Base-by-base conservation (phyloP, 768 basidiomycete species). In the Termitomyces sp. region DNA sequence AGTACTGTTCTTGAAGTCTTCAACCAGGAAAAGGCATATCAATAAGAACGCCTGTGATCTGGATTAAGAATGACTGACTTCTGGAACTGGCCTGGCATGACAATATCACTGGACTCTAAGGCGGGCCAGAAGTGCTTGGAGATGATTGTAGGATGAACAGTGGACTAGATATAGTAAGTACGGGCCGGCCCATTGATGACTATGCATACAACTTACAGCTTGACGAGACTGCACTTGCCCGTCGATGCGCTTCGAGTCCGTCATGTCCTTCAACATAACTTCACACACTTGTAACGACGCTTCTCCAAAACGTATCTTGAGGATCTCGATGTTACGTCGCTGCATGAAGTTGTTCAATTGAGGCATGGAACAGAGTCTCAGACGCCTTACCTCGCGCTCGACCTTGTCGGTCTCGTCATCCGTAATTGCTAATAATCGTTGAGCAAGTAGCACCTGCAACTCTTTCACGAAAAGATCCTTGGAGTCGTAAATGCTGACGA, bases 191-290 rank as follows among this genome's bases (percentile, higher is more conserved):
- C 16, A 33, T 4, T 12, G 18, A 23, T 18, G 46, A 31, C 15
- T 13, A 53, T 25, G 43, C 48, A 38, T 12, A 7, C 13, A 33
- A 64, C 86, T 61, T 62, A 93, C 92, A 45, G 73, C 56, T 47
- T 78, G 78, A 64, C 90, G 85, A 0, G 84, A 78, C 61, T 96
- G 92, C 2, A 98, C 82, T 66, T 89, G 88, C n/a, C 83, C 82
- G 66, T 98, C 91, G 46, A 88, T 89, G 32, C 93, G 82, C 63
- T 85, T 88, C 38, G 96, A 97, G 68, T 98, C 94, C 3, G 92
- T 89, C 85, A 98, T 90, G 68, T 99, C 97, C 65, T 86, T 91
- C 65, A 98, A 74, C 97, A 99, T 98, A 52, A 99, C 94, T 66
- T 98, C 96, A 75, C 95, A 98, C 5, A 94, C 90, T 67, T 97